Evolutionary conservation across 2,329 filamentous ascomycete species (phyloP), one percentile per base, ranked within the genome.

Genomic region (Aspergillus quadricinctus): DNA sequence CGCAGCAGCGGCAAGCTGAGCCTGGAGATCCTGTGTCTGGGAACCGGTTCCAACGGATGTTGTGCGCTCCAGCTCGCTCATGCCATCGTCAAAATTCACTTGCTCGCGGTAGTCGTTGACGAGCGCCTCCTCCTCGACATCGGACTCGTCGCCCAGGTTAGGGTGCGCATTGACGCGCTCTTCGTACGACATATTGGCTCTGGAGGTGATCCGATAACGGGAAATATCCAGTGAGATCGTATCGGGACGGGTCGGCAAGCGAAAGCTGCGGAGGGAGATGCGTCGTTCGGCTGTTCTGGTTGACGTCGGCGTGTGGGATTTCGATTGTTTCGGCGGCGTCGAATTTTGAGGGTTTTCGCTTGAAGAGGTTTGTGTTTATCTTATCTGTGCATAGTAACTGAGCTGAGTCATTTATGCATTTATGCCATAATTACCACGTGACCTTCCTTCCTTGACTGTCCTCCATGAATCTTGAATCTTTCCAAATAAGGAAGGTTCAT

Each of bases 21-120:
- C 88, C 80, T 97, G 92, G 69, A 99, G 90, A 73, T 97, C 94
- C 76, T 96, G 91, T 72, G 86, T 82, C 76, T 90, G 89, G 70
- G 87, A 86, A 68, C 83, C 85, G 75, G 86, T 86, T 68, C 81
- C 87, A 73, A 88, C 73, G 54, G 85, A 88, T 71, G 78, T 86
- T 67, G 86, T 86, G 74, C 86, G 85, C 75, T 93, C 92, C 67
- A 95, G 79, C 65, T 95, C 89, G 62, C 88, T 87, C 78, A 92
- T 86, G 67, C 88, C 87, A 72, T 92, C 92, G 70, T 96, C 90
- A 71, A 93, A 97, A 75, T 94, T 91, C 67, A 96, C 90, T 78
- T 97, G 93, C 80, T 97, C 91, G 74, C 87, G 88, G 84, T 97
- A 97, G 79, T 97, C 92, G 78, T 92, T 91, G 69, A 92, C 94